A percentile compares a stretch with the other conserved stretches of the same genome.
These are phyloP conservation scores for Rhododendron williamsianum DNA, from an alignment of 148 eudicot species.

Conservation along the genomic window DNA sequence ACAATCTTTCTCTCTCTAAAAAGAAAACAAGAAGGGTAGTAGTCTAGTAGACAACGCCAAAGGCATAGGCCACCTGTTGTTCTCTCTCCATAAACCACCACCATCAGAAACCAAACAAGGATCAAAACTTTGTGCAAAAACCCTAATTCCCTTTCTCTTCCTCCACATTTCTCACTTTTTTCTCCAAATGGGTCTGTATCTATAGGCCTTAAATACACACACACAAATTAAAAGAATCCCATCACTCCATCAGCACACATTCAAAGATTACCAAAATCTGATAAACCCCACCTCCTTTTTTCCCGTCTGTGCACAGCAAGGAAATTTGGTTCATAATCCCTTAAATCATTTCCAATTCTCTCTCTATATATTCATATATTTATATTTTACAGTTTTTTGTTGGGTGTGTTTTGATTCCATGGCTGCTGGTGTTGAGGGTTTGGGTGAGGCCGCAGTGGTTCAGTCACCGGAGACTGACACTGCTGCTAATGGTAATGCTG, in stretches of 20 bases:
- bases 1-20: background rate
- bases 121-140: constrained; percentile 10
- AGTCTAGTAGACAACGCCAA: background rate
- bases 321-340: background rate
- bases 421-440: constrained; percentile 31
- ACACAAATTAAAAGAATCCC: background rate
- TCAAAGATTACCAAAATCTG: constrained; percentile 14
- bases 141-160: constrained; percentile 20
- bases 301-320: constrained; percentile 9
- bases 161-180: background rate
- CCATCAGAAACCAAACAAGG: constrained; percentile 13
- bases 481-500: background rate
- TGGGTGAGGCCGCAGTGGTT: constrained; percentile 50
- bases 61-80: constrained; percentile 18
- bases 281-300: constrained; percentile 11
- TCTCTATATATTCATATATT: background rate
- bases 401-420: constrained; percentile 29
- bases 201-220: background rate
- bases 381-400: background rate
- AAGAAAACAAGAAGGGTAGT: background rate
- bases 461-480: constrained; percentile 31
- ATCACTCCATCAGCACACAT: background rate
- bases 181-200: constrained; percentile 27
- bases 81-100: constrained; percentile 19
- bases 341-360: background rate